Conservation (phyloP, 176 grass and related monocot genomes). For the Puccinellia tenuiflora region DNA sequence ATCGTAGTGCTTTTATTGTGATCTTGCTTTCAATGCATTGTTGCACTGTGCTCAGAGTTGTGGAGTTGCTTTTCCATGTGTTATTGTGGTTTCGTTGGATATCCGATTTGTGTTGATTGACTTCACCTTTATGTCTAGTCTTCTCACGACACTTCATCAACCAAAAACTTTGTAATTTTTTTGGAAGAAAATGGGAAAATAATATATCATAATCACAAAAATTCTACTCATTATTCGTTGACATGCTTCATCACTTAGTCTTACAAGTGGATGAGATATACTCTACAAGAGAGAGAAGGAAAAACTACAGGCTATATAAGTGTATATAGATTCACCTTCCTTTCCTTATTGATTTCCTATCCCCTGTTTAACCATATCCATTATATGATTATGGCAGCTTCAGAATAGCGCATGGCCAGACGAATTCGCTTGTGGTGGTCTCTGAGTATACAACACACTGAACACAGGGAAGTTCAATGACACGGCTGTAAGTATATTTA, state of each 20-base stretch:
- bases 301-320: too few relatives aligned
- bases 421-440: too few relatives aligned
- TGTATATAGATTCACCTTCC: too few relatives aligned
- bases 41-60: not conserved
- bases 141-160: not conserved
- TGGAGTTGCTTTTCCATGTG: not conserved
- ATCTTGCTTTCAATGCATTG: not conserved
- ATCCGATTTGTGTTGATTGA: not conserved
- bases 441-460: too few relatives aligned
- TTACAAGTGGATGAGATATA: slow-evolving; percentile 38
- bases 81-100: not conserved
- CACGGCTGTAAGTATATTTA: slow-evolving; percentile 71
- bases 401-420: too few relatives aligned
- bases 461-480: slow-evolving; percentile 59
- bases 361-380: too few relatives aligned
- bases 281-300: too few relatives aligned
- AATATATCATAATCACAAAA: too few relatives aligned
- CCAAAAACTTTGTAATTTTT: not conserved
- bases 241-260: slow-evolving; percentile 28
- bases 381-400: slow-evolving; percentile 96
- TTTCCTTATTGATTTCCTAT: too few relatives aligned
- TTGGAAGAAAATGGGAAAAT: too few relatives aligned
- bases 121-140: not conserved
- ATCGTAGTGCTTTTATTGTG: not conserved
- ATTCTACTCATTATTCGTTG: not conserved